Base-by-base conservation (phyloP, 768 basidiomycete species). In the Tricholoma saponaceum region DNA sequence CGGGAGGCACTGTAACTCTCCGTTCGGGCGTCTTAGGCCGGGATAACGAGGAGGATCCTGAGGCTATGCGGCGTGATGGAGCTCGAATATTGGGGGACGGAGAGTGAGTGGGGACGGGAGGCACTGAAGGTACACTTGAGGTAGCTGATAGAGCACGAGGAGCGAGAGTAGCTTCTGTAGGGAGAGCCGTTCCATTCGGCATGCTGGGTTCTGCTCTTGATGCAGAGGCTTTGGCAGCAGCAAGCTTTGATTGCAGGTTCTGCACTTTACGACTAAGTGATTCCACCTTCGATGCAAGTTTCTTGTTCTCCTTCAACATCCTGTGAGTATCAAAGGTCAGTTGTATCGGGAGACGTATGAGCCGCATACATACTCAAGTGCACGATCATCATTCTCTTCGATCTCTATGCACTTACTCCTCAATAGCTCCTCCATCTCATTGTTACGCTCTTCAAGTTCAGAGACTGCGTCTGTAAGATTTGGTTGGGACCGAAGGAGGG, bases 321-420 rank as follows among this genome's bases (percentile, higher is more conserved):
- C 90, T 92, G 63, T 20, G 53, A 30, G 32, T 35, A 44, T 28
- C 46, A n/a, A 14, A 33, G 32, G 32, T 62, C 16, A 60, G 14
- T 56, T 60, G 53, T 61, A 23, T 50, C 56, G 35, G 14, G 9
- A 55, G 43, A 41, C 50, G 32, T 39, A 33, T 43, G 53, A 25
- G 62, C 51, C 52, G 51, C 39, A 51, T 56, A 77, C 87, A 62
- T 71, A 92, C 90, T 87, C 87, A 58, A 92, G 82, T 52, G 85
- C 83, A 33, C 83, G 83, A 66, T 93, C 91, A 63, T 93, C 90
- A 56, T 92, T 89, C 63, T 87, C 89, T 66, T 92, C 90, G 56
- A 92, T 90, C 72, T 92, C 90, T 13, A 77, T 69, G 58, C 86
- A 89, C 69, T 91, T 92, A 43, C 71, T 75, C 56, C 78, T 78